phyloP scores from a whole-genome alignment of 2,329 filamentous ascomycete species.

The Aspergillus neoniger region DNA sequence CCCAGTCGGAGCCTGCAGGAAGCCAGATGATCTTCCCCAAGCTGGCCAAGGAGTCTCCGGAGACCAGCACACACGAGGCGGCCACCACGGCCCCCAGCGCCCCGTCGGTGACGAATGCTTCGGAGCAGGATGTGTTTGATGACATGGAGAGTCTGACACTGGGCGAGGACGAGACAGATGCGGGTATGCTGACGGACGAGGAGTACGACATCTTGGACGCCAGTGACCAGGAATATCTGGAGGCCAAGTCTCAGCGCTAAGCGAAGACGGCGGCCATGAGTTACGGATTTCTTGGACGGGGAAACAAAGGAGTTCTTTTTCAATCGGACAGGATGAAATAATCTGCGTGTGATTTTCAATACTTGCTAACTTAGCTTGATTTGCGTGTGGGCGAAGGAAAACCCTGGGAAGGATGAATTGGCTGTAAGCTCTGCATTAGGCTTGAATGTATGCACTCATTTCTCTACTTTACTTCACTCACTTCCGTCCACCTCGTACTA shows the following conservation, averaged over 20 bases:
- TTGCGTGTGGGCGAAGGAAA: neutral
- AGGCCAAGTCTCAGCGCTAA: conserved; percentile 40
- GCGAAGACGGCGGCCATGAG: neutral
- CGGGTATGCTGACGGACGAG: conserved; percentile 91
- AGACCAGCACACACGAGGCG: conserved; percentile 71
- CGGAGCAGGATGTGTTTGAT: conserved; percentile 53
- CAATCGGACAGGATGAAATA: conserved; percentile 11
- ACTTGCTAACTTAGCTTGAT: neutral
- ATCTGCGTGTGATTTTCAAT: neutral
- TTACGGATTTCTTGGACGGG: conserved; percentile 3
- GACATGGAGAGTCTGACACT: conserved; percentile 61
- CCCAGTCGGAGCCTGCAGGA: conserved; percentile 40
- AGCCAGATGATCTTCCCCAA: conserved; percentile 96
- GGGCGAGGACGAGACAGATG: conserved; percentile 52
- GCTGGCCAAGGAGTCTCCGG: conserved; percentile 89
- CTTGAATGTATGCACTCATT: too few species aligned
- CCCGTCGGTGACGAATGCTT: conserved; percentile 45
- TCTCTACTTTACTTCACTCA: too few species aligned
- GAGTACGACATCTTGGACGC: conserved; percentile 98
- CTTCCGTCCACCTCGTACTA: too few species aligned
- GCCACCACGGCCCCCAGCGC: conserved; percentile 33
- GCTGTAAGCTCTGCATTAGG: too few species aligned
- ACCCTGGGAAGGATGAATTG: neutral
- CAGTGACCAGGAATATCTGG: conserved; percentile 80
- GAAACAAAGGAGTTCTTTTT: conserved; percentile 1